Evolutionary conservation across 83 land plant species (phyloP).

Genomic region (Larix sibirica): DNA sequence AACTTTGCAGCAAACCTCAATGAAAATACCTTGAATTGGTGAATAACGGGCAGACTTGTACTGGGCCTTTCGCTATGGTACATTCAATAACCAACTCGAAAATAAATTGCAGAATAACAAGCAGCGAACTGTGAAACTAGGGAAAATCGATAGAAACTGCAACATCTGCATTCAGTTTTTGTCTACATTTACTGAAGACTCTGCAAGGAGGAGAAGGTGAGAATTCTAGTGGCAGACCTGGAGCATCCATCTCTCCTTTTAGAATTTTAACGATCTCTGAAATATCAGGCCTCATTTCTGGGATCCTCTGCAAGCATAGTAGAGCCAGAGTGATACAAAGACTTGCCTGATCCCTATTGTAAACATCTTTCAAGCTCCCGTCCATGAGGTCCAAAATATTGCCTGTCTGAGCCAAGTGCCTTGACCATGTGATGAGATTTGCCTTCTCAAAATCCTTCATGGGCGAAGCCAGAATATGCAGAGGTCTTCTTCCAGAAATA

Average conservation of each 20-base stretch:
- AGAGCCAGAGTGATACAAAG: constrained; percentile 86
- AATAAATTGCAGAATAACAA: constrained; percentile 9
- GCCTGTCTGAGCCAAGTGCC: constrained; percentile 80
- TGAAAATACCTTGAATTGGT: constrained; percentile 5
- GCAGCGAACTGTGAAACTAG: not conserved
- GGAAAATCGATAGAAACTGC: constrained; percentile 22
- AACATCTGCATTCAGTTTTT: constrained; percentile 22
- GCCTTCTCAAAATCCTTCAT: constrained; percentile 87
- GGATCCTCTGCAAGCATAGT: constrained; percentile 84
- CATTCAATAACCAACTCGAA: constrained; percentile 1
- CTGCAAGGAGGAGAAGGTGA: constrained; percentile 90
- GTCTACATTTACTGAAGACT: constrained; percentile 32
- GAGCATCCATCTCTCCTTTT: constrained; percentile 81
- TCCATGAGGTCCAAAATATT: constrained; percentile 84
- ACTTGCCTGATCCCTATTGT: constrained; percentile 69
- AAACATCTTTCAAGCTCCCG: constrained; percentile 56
- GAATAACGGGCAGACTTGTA: not conserved
- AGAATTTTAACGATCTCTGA: constrained; percentile 82
- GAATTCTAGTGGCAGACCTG: constrained; percentile 73
- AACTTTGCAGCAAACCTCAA: not conserved
- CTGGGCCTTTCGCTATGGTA: constrained; percentile 10
- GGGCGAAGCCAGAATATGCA: constrained; percentile 87
- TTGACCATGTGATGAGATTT: constrained; percentile 85
- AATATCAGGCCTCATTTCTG: constrained; percentile 82
- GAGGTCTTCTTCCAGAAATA: constrained; percentile 89